phyloP scores from a whole-genome alignment of 2,329 filamentous ascomycete genomes.

The Stylonectria norvegica region DNA sequence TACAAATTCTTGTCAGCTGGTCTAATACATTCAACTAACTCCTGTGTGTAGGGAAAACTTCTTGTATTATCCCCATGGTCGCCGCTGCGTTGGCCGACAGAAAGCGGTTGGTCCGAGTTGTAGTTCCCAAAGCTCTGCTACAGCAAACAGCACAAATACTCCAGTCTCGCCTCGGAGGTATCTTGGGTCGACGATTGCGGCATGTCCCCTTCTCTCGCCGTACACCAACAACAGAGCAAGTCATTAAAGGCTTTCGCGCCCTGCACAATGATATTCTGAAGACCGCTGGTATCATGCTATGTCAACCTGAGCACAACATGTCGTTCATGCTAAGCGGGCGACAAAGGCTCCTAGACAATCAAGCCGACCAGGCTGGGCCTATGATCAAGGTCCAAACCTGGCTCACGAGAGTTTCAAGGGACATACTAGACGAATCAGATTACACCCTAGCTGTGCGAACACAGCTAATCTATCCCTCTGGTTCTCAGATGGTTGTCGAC shows the following conservation, averaged over 20 bases:
- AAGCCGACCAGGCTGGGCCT: constrained; percentile 38
- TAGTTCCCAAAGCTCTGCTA: constrained; percentile 56
- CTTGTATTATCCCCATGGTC: constrained; percentile 53
- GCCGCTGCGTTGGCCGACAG: constrained; percentile 44
- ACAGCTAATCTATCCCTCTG: constrained; percentile 57
- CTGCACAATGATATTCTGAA: constrained; percentile 39
- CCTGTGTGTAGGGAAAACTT: constrained; percentile 49
- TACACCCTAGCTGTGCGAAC: constrained; percentile 53
- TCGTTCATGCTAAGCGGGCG: constrained; percentile 62
- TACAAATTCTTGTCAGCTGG: constrained; percentile 20
- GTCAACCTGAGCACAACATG: constrained; percentile 60
- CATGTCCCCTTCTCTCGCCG: constrained; percentile 58
- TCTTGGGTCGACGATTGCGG: constrained; percentile 50
- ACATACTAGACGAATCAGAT: constrained; percentile 65
- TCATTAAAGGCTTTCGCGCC: constrained; percentile 30
- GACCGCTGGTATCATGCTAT: constrained; percentile 52
- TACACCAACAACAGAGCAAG: constrained; percentile 30
- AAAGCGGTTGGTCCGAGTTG: constrained; percentile 47
- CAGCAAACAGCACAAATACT: constrained; percentile 56
- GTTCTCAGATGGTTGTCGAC: constrained; percentile 48
- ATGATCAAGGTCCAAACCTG: constrained; percentile 54
- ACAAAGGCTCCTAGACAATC: constrained; percentile 52
- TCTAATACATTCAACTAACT: neutral
- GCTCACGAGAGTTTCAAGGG: constrained; percentile 49
- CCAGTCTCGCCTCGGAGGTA: constrained; percentile 51